Evolutionary conservation across 179 eudicot species (phyloP).

Genomic region (Spinacia oleracea): DNA sequence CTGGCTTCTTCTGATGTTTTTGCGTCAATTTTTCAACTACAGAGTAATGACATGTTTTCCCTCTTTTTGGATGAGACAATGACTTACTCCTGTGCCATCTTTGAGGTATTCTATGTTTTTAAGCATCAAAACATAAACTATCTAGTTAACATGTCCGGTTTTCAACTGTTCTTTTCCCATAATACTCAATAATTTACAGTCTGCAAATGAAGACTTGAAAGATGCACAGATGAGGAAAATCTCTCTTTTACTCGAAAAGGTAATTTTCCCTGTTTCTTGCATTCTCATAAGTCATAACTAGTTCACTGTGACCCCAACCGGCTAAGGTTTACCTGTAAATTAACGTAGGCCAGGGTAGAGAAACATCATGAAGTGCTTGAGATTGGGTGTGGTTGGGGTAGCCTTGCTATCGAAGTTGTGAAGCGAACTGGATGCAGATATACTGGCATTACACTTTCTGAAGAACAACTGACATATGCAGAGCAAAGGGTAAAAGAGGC

Average conservation of each 20-base stretch:
- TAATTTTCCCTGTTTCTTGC: slow-evolving; percentile 19
- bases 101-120: slow-evolving; percentile 55
- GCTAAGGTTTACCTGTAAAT: neutral
- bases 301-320: neutral
- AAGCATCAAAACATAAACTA: neutral
- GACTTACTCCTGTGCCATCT: slow-evolving; percentile 91
- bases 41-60: slow-evolving; percentile 90
- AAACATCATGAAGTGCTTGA: slow-evolving; percentile 78
- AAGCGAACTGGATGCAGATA: slow-evolving; percentile 86
- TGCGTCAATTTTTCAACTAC: neutral
- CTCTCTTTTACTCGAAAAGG: slow-evolving; percentile 70
- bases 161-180: neutral
- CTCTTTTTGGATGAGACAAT: slow-evolving; percentile 94
- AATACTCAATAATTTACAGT: slow-evolving; percentile 32
- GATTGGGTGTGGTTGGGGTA: slow-evolving; percentile 98
- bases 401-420: slow-evolving; percentile 87
- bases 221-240: slow-evolving; percentile 81
- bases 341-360: slow-evolving; percentile 57
- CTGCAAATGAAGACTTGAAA: slow-evolving; percentile 73
- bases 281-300: neutral
- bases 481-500: slow-evolving; percentile 78
- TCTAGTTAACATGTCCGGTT: neutral
- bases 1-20: neutral
- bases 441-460: slow-evolving; percentile 92
- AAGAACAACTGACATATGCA: slow-evolving; percentile 79